phyloP scores from a whole-genome alignment of 2,329 filamentous ascomycete genomes.

The Thielaviopsis punctulata region DNA sequence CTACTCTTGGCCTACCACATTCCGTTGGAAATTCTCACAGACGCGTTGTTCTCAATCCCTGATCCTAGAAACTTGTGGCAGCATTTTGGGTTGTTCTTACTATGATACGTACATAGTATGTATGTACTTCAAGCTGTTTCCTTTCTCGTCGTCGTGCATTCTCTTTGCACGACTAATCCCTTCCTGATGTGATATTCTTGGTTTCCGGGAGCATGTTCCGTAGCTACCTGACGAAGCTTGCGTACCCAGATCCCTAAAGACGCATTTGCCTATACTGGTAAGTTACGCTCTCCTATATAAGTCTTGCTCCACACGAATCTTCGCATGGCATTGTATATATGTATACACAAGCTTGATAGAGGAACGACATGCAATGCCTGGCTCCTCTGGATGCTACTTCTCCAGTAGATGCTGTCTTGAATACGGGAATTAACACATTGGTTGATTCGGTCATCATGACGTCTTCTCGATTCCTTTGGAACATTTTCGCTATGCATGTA shows the following conservation, averaged over 20 bases:
- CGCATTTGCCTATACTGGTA: background rate
- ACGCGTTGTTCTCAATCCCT: background rate
- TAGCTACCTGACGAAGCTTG: background rate
- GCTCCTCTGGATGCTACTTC: background rate
- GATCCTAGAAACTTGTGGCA: background rate
- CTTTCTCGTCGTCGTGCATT: background rate
- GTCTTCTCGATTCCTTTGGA: background rate
- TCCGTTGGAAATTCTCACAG: background rate
- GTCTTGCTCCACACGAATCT: too few relatives aligned
- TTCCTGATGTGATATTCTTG: background rate
- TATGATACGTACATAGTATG: too few relatives aligned
- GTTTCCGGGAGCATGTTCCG: background rate
- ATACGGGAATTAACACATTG: background rate
- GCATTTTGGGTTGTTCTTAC: too few relatives aligned
- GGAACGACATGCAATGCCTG: background rate
- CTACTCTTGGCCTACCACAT: background rate
- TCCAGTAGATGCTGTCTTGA: background rate
- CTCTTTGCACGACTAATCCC: background rate
- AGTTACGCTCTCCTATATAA: background rate
- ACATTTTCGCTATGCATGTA: background rate
- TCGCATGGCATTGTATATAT: too few relatives aligned
- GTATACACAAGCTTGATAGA: too few relatives aligned
- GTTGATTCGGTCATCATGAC: background rate
- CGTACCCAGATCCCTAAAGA: background rate
- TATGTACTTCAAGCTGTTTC: background rate